These are phyloP conservation scores for Aspergillus sp. DNA, from an alignment of 2,329 filamentous ascomycete species.

Conservation along the genomic window DNA sequence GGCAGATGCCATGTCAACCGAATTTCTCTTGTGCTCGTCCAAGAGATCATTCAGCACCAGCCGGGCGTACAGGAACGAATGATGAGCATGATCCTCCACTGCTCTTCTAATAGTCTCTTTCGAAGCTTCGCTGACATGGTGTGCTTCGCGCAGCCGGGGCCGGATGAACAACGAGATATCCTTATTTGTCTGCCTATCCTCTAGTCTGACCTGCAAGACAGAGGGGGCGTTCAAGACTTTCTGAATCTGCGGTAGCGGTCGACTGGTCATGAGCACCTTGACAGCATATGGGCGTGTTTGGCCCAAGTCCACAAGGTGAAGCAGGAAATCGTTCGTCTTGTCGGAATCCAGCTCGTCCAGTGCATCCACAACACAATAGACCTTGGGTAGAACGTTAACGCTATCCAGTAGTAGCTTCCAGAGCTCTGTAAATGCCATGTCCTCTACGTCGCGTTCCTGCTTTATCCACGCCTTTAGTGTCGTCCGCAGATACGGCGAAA, in stretches of 20 bases:
- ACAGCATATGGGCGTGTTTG: constrained; percentile 31
- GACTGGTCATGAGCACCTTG: constrained; percentile 49
- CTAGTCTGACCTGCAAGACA: neutral
- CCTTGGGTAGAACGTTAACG: constrained; percentile 8
- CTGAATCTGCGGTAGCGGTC: constrained; percentile 30
- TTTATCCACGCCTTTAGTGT: neutral
- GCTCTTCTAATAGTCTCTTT: neutral
- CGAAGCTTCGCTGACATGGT: neutral
- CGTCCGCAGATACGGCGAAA: neutral
- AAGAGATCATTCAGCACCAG: neutral
- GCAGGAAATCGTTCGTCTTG: constrained; percentile 34
- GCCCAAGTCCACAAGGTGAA: constrained; percentile 35
- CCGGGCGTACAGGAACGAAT: neutral
- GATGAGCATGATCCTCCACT: neutral
- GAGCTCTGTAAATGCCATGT: neutral
- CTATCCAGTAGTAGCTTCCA: neutral
- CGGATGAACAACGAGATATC: neutral
- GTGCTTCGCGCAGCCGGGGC: constrained; percentile 21
- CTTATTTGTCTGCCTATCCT: constrained; percentile 7
- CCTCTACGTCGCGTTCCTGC: neutral
- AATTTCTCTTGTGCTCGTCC: neutral
- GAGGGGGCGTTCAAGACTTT: neutral
- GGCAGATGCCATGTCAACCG: neutral
- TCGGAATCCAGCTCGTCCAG: constrained; percentile 51
- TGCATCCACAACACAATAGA: constrained; percentile 46